Evolutionary conservation across 2,329 filamentous ascomycete species (phyloP).

Genomic region (Emergomyces africanus): DNA sequence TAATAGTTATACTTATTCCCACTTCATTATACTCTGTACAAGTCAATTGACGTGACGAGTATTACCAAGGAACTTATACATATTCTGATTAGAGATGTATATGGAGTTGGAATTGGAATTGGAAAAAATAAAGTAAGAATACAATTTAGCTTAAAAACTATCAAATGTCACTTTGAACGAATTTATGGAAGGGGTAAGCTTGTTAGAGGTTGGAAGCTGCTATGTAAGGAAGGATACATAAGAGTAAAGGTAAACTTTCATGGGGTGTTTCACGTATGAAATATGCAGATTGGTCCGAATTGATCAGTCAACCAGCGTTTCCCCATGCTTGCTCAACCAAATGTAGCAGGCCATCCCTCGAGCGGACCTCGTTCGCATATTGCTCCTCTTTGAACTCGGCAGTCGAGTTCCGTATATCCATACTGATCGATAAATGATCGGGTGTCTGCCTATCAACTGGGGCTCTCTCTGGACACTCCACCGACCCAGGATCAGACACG

Average conservation of each 20-base stretch:
- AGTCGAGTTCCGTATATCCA: conserved; percentile 7
- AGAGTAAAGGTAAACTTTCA: neutral
- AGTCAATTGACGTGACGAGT: no score
- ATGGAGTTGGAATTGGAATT: neutral
- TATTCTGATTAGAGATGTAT: no score
- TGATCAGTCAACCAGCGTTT: neutral
- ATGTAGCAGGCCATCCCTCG: conserved; percentile 5
- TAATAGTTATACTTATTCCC: no score
- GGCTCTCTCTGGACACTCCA: neutral
- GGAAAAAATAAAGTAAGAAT: neutral
- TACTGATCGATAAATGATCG: neutral
- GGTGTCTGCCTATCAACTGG: neutral
- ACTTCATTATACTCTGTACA: no score
- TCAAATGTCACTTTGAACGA: neutral
- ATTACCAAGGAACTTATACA: no score
- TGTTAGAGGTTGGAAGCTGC: neutral
- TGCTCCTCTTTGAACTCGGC: conserved; percentile 6
- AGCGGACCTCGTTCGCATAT: conserved; percentile 3
- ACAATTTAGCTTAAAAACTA: neutral
- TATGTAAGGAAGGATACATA: neutral
- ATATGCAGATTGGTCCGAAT: no score
- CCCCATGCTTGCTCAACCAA: conserved; percentile 7
- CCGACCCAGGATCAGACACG: neutral
- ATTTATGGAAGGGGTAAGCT: neutral
- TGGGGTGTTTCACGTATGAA: neutral